Evolutionary conservation across 2,329 filamentous ascomycete species (phyloP).

Genomic region (Hawksworthiomyces lignivorus): DNA sequence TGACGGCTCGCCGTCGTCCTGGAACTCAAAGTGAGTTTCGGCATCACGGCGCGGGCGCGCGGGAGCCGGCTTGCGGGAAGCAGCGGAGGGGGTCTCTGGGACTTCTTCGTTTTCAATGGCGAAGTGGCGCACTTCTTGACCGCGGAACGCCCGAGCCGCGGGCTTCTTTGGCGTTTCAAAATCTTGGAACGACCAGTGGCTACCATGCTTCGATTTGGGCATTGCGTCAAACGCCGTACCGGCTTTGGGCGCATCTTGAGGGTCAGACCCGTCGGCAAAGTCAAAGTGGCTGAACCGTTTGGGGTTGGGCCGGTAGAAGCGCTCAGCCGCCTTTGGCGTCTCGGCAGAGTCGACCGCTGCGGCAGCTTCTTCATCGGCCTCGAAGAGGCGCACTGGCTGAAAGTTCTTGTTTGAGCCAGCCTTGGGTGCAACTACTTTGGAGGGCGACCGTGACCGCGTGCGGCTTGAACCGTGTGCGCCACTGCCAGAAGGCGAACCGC

Average conservation of each 20-base stretch:
- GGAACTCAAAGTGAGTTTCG: constrained; percentile 75
- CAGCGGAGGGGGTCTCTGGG: constrained; percentile 43
- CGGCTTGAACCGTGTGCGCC: constrained; percentile 19
- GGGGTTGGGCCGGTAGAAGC: constrained; percentile 57
- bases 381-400: constrained; percentile 56
- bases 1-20: constrained; percentile 61
- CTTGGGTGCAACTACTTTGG: constrained; percentile 41
- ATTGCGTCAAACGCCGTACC: constrained; percentile 32
- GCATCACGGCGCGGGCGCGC: constrained; percentile 69
- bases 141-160: constrained; percentile 52
- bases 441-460: constrained; percentile 37
- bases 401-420: constrained; percentile 53
- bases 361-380: constrained; percentile 21
- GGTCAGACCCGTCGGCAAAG: constrained; percentile 59
- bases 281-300: constrained; percentile 83
- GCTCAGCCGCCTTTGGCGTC: constrained; percentile 32
- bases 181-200: constrained; percentile 83
- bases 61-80: constrained; percentile 43
- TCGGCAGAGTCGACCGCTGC: constrained; percentile 31
- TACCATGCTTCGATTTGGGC: constrained; percentile 55
- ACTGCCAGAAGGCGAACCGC: constrained; percentile 1
- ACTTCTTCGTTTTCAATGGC: constrained; percentile 61
- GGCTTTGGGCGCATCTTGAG: constrained; percentile 38
- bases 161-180: constrained; percentile 75
- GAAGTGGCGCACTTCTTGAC: constrained; percentile 71